These are phyloP conservation scores for Helianthus tuberosus DNA, from an alignment of 129 eudicot species.

Conservation along the genomic window DNA sequence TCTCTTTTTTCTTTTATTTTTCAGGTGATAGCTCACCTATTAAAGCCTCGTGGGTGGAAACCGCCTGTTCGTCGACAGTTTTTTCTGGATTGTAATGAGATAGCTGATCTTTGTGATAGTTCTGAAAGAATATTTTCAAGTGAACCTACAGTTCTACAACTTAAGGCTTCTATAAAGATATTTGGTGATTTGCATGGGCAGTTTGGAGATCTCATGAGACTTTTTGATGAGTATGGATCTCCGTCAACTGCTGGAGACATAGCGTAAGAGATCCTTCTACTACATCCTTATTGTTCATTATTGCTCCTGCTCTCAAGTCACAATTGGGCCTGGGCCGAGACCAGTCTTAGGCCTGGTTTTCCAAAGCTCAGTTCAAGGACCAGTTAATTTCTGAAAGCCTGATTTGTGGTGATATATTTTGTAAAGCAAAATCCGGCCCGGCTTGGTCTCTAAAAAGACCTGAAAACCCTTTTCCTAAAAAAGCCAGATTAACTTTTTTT, in stretches of 20 bases:
- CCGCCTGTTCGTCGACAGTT: conserved; percentile 98
- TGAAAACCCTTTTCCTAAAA: not conserved
- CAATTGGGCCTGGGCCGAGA: conserved; percentile 7
- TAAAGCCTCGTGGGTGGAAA: conserved; percentile 99
- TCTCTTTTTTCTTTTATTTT: not conserved
- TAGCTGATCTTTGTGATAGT: conserved; percentile 98
- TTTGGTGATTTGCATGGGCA: conserved; percentile 99
- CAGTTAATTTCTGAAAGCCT: no score
- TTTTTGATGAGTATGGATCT: conserved; percentile 99
- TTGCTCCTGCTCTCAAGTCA: not conserved
- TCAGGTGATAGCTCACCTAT: conserved; percentile 87
- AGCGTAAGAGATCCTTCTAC: conserved; percentile 64
- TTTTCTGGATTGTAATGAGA: conserved; percentile 95
- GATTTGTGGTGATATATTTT: no score
- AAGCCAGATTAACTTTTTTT: not conserved
- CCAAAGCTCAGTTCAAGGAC: no score
- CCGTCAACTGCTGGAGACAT: conserved; percentile 99
- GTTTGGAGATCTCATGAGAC: conserved; percentile 98
- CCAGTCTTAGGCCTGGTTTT: not conserved
- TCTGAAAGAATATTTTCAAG: conserved; percentile 94
- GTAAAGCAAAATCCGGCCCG: not conserved
- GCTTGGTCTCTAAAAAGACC: not conserved
- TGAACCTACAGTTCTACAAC: conserved; percentile 94
- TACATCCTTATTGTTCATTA: conserved; percentile 5
- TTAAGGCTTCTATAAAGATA: conserved; percentile 94